Conservation (phyloP, 164 flowering plant species). For the Aristolochia contorta region DNA sequence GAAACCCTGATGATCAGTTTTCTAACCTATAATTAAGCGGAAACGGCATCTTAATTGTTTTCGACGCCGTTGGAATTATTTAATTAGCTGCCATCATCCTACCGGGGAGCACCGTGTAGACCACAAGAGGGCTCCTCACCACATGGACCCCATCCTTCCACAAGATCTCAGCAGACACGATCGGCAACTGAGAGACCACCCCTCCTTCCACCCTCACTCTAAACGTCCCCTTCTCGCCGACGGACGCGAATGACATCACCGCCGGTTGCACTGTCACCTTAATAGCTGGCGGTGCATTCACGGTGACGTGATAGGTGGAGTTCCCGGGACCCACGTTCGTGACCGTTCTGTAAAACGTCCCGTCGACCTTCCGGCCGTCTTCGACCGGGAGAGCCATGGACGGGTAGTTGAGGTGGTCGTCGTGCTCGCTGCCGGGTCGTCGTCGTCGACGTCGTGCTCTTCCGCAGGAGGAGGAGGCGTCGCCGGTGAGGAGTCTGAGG, state of each 20-base stretch:
- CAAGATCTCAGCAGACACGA: constrained; percentile 28
- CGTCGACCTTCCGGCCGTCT: constrained; percentile 28
- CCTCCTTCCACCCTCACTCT: constrained; percentile 27
- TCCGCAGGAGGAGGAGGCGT: constrained; percentile 25
- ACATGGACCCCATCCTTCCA: constrained; percentile 31
- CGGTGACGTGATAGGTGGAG: constrained; percentile 25
- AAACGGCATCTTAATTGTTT: no score
- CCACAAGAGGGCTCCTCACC: constrained; percentile 36
- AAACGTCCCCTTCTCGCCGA: constrained; percentile 29
- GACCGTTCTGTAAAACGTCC: constrained; percentile 31
- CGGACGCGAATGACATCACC: constrained; percentile 20
- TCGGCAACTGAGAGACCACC: constrained; percentile 21
- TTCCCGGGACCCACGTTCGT: constrained; percentile 37
- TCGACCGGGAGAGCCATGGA: constrained; percentile 31
- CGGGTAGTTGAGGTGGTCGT: constrained; percentile 50
- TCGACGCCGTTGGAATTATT: no score
- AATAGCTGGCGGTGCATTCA: constrained; percentile 7
- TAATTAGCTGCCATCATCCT: no score
- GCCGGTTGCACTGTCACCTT: constrained; percentile 22
- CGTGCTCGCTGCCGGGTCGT: no score
- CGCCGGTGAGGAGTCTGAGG: constrained; percentile 23
- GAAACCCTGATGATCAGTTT: no score
- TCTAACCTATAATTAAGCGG: no score
- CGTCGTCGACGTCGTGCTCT: no score
- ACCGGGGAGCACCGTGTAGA: constrained; percentile 12